Evolutionary conservation across 768 basidiomycete species (phyloP).

Genomic region (Russula sp.): DNA sequence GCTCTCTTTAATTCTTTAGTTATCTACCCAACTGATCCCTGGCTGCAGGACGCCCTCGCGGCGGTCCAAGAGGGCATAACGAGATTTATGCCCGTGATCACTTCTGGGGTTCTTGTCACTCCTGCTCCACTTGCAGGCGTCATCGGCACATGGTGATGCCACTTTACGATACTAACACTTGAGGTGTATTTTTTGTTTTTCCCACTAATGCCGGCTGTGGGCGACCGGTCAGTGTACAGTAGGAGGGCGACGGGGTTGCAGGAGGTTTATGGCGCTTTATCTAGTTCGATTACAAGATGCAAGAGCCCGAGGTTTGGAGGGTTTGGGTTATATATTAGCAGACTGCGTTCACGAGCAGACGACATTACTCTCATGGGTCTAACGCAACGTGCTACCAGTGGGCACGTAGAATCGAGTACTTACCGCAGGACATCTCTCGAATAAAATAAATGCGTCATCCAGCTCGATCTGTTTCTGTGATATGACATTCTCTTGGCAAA

Average conservation of each 20-base stretch:
- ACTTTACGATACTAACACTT: background rate
- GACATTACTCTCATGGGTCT: background rate
- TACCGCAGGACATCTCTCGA: too few species aligned
- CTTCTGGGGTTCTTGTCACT: background rate
- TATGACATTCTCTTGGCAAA: too few species aligned
- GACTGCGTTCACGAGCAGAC: background rate
- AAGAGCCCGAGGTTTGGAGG: background rate
- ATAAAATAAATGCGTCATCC: too few species aligned
- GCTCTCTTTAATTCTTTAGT: background rate
- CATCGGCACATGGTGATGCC: background rate
- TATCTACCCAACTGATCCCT: background rate
- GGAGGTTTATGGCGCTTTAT: background rate
- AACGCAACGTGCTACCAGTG: background rate
- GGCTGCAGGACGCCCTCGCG: conserved; percentile 3
- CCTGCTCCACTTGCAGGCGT: background rate
- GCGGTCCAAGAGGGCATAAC: conserved; percentile 9
- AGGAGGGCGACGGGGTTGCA: background rate
- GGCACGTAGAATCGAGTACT: background rate
- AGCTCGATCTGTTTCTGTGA: too few species aligned
- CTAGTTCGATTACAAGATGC: background rate
- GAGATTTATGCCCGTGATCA: background rate
- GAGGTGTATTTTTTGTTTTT: conserved; percentile 1
- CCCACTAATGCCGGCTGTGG: background rate
- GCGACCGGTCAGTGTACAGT: conserved; percentile 8
- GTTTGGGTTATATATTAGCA: background rate